Evolutionary conservation across 2,329 filamentous ascomycete genomes (phyloP).

Genomic region (Alternaria angustiovoidea): DNA sequence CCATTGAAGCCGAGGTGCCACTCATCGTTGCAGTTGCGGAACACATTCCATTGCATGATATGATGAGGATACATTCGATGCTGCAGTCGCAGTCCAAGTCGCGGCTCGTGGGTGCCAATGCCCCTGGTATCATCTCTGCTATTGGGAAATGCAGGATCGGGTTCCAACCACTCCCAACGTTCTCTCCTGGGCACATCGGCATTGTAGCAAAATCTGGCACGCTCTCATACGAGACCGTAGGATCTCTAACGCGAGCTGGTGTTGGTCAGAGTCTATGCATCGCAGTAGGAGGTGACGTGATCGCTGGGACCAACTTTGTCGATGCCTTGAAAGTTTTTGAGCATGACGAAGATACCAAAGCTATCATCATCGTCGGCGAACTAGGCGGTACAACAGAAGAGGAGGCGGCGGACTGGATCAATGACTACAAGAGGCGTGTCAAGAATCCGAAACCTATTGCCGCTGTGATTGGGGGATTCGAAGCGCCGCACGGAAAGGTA

Average conservation of each 20-base stretch:
- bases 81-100: constrained; percentile 75
- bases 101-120: constrained; percentile 80
- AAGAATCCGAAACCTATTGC: constrained; percentile 76
- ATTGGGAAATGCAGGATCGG: constrained; percentile 75
- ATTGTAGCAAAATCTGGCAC: constrained; percentile 85
- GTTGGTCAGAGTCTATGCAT: constrained; percentile 80
- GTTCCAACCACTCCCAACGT: constrained; percentile 79
- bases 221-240: constrained; percentile 80
- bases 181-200: constrained; percentile 72
- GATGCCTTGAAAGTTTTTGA: constrained; percentile 74
- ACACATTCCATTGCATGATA: constrained; percentile 80
- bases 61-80: constrained; percentile 76
- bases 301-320: constrained; percentile 76
- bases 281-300: constrained; percentile 78
- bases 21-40: constrained; percentile 82
- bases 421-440: constrained; percentile 66
- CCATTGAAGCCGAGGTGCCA: constrained; percentile 79
- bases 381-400: constrained; percentile 74
- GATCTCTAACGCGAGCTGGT: constrained; percentile 75
- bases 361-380: constrained; percentile 76
- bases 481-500: constrained; percentile 69
- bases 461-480: constrained; percentile 72
- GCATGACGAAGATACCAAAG: constrained; percentile 72
- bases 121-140: constrained; percentile 80
- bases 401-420: constrained; percentile 77